Conservation (phyloP, 1,139 yeast genomes). For the Saccharomycopsis hybrid region DNA sequence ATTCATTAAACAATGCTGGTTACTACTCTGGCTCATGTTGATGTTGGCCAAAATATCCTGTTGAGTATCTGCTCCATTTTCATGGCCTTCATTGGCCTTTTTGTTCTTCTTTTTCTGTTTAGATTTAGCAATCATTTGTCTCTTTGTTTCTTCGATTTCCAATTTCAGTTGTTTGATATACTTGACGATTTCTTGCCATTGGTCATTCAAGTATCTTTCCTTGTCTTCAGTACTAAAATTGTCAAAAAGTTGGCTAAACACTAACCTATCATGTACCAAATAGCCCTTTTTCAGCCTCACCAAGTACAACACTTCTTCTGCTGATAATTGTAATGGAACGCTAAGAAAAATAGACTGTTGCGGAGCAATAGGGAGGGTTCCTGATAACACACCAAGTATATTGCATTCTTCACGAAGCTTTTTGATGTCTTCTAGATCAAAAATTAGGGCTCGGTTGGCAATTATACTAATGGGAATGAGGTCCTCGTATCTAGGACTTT, state of each 20-base stretch:
- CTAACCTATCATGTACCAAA: slow-evolving; percentile 29
- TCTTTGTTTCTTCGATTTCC: slow-evolving; percentile 12
- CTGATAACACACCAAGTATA: slow-evolving; percentile 70
- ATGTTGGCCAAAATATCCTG: not conserved
- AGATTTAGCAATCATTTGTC: slow-evolving; percentile 4
- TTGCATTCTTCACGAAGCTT: slow-evolving; percentile 43
- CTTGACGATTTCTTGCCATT: slow-evolving; percentile 5
- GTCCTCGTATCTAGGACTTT: slow-evolving; percentile 20
- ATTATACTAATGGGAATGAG: slow-evolving; percentile 31
- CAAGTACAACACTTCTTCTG: slow-evolving; percentile 71
- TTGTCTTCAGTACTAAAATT: slow-evolving; percentile 23
- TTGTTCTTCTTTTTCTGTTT: slow-evolving; percentile 5
- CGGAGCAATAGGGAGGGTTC: slow-evolving; percentile 81
- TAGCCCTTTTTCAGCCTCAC: slow-evolving; percentile 33
- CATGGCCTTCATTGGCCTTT: not conserved
- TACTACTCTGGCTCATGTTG: no score
- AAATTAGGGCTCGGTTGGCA: slow-evolving; percentile 47
- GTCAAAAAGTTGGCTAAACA: slow-evolving; percentile 22
- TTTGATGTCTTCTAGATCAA: slow-evolving; percentile 46
- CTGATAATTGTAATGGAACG: slow-evolving; percentile 65
- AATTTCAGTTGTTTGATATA: slow-evolving; percentile 10
- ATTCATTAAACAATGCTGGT: no score
- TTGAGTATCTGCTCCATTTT: not conserved
- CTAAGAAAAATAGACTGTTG: slow-evolving; percentile 88
- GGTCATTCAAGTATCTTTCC: slow-evolving; percentile 8